A percentile compares a stretch with the other conserved stretches of the same genome.
Evolutionary conservation across 352 stramenopile genomes (phyloP).

Genomic region (Phytophthora nicotianae): DNA sequence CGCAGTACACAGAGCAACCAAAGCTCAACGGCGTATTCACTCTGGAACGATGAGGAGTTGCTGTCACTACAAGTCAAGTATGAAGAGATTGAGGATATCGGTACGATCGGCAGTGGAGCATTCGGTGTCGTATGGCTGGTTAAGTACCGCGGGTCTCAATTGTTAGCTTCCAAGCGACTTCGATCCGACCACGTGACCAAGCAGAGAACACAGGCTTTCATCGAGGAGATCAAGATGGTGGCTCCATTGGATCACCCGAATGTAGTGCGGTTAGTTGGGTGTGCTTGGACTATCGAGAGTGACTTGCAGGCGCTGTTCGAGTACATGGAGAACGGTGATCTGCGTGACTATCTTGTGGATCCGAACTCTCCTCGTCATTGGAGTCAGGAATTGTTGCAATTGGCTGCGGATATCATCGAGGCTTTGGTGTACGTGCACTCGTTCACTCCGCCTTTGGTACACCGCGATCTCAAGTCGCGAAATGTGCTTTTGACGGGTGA

Average conservation of each 20-base stretch:
- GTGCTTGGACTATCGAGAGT: constrained; percentile 58
- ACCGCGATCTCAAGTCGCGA: constrained; percentile 62
- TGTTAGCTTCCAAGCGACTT: constrained; percentile 53
- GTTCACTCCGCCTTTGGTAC: constrained; percentile 59
- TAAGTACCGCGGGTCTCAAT: constrained; percentile 37
- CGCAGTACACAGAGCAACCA: constrained; percentile 43
- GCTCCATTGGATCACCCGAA: constrained; percentile 54
- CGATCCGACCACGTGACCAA: constrained; percentile 45
- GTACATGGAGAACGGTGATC: constrained; percentile 65
- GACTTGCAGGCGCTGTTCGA: constrained; percentile 68
- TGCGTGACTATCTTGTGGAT: constrained; percentile 44
- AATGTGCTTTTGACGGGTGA: constrained; percentile 31
- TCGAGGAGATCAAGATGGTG: constrained; percentile 63
- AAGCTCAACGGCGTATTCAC: constrained; percentile 42
- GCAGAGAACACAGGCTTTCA: constrained; percentile 51
- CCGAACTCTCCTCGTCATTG: constrained; percentile 22
- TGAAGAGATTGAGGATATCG: constrained; percentile 54
- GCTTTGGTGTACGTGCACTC: constrained; percentile 75
- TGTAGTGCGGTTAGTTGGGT: constrained; percentile 58
- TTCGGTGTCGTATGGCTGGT: constrained; percentile 53
- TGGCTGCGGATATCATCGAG: constrained; percentile 63
- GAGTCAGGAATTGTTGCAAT: constrained; percentile 54
- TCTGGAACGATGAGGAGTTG: constrained; percentile 57
- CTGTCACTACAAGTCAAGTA: constrained; percentile 55
- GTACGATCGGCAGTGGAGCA: constrained; percentile 40